Evolutionary conservation across 164 flowering plant genomes (phyloP).

Genomic region (Litsea cubeba): DNA sequence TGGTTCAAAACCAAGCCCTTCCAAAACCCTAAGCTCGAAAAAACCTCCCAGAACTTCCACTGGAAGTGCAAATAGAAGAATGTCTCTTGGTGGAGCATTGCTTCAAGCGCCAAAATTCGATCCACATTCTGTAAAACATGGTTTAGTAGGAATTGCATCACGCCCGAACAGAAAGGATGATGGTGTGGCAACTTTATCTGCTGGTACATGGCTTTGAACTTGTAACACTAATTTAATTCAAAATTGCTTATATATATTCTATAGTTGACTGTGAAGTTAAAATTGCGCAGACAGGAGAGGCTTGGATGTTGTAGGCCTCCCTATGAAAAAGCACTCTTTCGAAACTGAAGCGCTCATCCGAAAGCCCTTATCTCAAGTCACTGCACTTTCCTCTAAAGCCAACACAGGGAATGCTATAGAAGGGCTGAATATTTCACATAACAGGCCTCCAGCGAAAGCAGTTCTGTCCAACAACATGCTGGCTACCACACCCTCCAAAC

Average conservation of each 20-base stretch:
- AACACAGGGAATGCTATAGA: slow-evolving; percentile 35
- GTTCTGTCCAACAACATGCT: slow-evolving; percentile 18
- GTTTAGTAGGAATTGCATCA: slow-evolving; percentile 11
- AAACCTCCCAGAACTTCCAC: slow-evolving; percentile 58
- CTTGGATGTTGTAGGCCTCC: slow-evolving; percentile 54
- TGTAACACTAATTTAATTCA: no score
- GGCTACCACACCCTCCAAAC: slow-evolving; percentile 29
- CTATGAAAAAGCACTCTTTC: slow-evolving; percentile 43
- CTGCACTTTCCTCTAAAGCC: slow-evolving; percentile 46
- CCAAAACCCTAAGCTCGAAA: slow-evolving; percentile 54
- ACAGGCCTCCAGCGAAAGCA: slow-evolving; percentile 33
- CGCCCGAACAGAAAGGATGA: slow-evolving; percentile 33
- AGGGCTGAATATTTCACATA: slow-evolving; percentile 28
- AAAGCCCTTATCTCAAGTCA: slow-evolving; percentile 78
- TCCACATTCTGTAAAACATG: slow-evolving; percentile 28
- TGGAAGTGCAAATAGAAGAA: slow-evolving; percentile 55
- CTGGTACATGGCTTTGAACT: background rate
- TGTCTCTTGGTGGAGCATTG: slow-evolving; percentile 69
- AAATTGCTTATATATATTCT: background rate
- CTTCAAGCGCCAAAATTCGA: slow-evolving; percentile 32
- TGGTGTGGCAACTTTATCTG: background rate
- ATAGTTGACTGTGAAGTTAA: background rate
- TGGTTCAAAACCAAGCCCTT: slow-evolving; percentile 93
- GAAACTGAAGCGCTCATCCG: slow-evolving; percentile 52
- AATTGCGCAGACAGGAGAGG: slow-evolving; percentile 52